Evolutionary conservation across 176 grass and related monocot species (phyloP), one percentile per base, ranked within the genome.

Genomic region (Saccharum officinarum): DNA sequence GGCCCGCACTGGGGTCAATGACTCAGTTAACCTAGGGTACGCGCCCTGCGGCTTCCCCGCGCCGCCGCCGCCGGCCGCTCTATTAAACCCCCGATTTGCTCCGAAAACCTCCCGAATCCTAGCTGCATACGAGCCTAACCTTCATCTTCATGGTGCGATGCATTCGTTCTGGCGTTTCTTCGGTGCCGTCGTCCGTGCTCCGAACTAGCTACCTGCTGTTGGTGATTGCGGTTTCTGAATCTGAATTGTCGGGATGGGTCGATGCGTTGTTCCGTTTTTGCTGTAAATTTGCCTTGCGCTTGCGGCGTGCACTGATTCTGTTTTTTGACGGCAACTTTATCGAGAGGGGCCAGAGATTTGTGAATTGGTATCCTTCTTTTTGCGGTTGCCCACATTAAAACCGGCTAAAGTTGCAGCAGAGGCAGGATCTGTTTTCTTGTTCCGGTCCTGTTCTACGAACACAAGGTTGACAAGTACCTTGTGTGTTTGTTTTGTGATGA

Each of bases 261-360:
- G 59, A 1, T 5, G 59, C 63, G 33, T 1, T 28, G 57, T 41
- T 86, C 8, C 20, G 44, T 69, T 79, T 90, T 62, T 12, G 36
- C 28, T 39, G 20, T 39, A 67, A 22, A 78, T 20, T 83, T 39
- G 44, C 22, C 3, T 52, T 0, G 34, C 28, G 16, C 2, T 42
- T 17, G 14, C 23, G 1, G 1, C 67, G 36, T 38, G 2, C 1
- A 3, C 10, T 18, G 0, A 16, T 69, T 0, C 41, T 86, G 7
- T 66, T 64, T 90, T 14, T 2, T 71, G 1, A 6, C 16, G 71
- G 77, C 89, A 55, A 71, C 72, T 71, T 34, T 91, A 77, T 85
- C 86, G 52, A 84, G 81, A 88, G 80, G 89, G 33, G 50, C 82
- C 77, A 73, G 80, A 22, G 61, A 61, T 50, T 18, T 49, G 12